These are phyloP conservation scores for Lomentospora prolificans DNA, from an alignment of 2,329 filamentous ascomycete genomes.

Conservation along the genomic window DNA sequence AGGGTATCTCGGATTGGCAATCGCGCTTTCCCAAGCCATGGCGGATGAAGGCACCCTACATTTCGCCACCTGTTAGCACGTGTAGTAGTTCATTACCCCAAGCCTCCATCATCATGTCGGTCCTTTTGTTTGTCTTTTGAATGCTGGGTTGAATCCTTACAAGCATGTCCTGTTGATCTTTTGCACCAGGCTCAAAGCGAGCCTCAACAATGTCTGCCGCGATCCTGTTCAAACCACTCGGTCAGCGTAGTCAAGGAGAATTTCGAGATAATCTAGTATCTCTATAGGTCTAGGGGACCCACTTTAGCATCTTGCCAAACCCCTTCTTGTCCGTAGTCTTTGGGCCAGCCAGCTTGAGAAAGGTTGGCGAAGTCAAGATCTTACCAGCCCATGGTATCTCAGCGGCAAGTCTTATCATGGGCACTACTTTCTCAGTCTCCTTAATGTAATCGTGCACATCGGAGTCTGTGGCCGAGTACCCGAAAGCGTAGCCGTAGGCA, in stretches of 20 bases:
- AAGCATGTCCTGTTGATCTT: conserved; percentile 1
- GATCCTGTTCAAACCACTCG: background rate
- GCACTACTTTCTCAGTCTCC: conserved; percentile 26
- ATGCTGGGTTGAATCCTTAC: background rate
- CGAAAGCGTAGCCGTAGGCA: conserved; percentile 34
- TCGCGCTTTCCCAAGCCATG: conserved; percentile 21
- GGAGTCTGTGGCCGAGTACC: conserved; percentile 29
- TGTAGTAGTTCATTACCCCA: too few relatives aligned
- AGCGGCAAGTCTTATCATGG: conserved; percentile 27
- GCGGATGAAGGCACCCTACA: conserved; percentile 27
- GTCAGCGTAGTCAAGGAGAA: background rate
- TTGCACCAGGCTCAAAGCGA: background rate
- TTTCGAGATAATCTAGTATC: background rate
- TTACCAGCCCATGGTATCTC: conserved; percentile 26
- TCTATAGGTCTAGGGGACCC: too few relatives aligned
- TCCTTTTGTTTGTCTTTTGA: background rate
- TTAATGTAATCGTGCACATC: conserved; percentile 33
- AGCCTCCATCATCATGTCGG: background rate
- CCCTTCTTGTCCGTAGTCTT: conserved; percentile 11
- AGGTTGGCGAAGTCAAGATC: conserved; percentile 13
- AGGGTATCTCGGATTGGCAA: conserved; percentile 21
- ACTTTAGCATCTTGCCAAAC: conserved; percentile 13
- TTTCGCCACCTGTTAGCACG: too few relatives aligned
- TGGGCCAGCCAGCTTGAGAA: conserved; percentile 24
- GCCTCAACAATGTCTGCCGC: background rate